These are phyloP conservation scores for Neofusicoccum laricinum DNA, from an alignment of 2,329 filamentous ascomycete genomes.

Conservation along the genomic window DNA sequence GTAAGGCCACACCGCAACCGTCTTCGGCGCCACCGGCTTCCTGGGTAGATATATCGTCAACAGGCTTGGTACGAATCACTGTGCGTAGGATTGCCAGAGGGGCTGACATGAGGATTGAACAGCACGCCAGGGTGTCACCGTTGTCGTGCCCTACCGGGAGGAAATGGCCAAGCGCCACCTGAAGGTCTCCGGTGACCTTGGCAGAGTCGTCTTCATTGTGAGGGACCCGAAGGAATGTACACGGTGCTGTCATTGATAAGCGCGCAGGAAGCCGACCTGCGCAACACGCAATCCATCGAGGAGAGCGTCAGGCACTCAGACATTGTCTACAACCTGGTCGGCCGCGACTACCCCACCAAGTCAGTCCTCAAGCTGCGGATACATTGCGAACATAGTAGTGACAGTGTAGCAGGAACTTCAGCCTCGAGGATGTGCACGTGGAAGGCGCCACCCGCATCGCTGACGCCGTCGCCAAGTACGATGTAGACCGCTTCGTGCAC, in stretches of 20 bases:
- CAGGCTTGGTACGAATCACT: conserved; percentile 64
- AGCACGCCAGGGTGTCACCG: conserved; percentile 92
- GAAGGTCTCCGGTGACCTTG: conserved; percentile 93
- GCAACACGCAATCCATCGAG: conserved; percentile 92
- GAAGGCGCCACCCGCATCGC: conserved; percentile 90
- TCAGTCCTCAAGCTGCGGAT: conserved; percentile 43
- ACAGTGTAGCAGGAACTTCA: conserved; percentile 70
- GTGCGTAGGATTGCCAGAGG: not conserved
- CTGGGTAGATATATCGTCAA: conserved; percentile 97
- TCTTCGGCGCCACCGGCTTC: conserved; percentile 96
- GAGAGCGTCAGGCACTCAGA: conserved; percentile 96
- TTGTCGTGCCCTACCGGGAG: conserved; percentile 90
- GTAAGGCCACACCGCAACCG: conserved; percentile 87
- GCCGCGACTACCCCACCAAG: conserved; percentile 95
- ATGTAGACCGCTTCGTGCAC: conserved; percentile 94
- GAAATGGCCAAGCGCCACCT: conserved; percentile 97
- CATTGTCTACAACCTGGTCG: conserved; percentile 94
- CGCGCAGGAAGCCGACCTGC: conserved; percentile 82
- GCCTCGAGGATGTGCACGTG: conserved; percentile 86
- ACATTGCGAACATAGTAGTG: not conserved
- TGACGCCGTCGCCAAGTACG: conserved; percentile 94
- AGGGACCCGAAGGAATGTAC: conserved; percentile 21
- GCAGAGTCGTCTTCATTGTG: conserved; percentile 82
- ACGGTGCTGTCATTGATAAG: not conserved
- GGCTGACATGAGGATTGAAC: conserved; percentile 20